Evolutionary conservation across 2,329 filamentous ascomycete species (phyloP).

Genomic region (Hortaea sp.): DNA sequence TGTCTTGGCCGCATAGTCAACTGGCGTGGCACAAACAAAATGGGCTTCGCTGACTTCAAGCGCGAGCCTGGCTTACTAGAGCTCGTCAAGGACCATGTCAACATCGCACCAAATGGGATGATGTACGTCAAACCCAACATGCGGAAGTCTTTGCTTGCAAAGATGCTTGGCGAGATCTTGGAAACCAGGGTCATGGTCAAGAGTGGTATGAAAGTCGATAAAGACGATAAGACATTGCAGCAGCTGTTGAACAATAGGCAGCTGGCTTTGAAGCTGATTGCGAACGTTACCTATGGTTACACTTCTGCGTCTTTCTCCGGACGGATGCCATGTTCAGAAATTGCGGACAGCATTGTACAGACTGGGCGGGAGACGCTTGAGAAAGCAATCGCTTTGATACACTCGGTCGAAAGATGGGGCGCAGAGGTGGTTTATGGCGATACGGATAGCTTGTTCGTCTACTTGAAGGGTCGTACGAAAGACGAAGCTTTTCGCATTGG

Average conservation of each 20-base stretch:
- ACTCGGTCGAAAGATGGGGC: slow-evolving; percentile 76
- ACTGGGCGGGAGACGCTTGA: slow-evolving; percentile 91
- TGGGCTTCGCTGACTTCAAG: slow-evolving; percentile 85
- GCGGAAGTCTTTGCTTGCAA: slow-evolving; percentile 81
- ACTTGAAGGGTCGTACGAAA: slow-evolving; percentile 75
- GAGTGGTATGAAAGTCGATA: slow-evolving; percentile 87
- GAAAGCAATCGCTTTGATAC: slow-evolving; percentile 84
- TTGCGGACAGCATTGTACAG: slow-evolving; percentile 96
- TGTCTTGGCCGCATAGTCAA: slow-evolving; percentile 76
- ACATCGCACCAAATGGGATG: slow-evolving; percentile 90
- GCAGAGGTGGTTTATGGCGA: slow-evolving; percentile 98
- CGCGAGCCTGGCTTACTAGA: slow-evolving; percentile 65
- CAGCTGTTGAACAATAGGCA: slow-evolving; percentile 87
- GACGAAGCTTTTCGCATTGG: slow-evolving; percentile 89
- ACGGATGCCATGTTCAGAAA: slow-evolving; percentile 94
- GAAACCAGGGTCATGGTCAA: slow-evolving; percentile 98
- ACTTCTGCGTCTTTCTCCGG: slow-evolving; percentile 95
- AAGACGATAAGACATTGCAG: slow-evolving; percentile 76
- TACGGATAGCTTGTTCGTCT: slow-evolving; percentile 88
- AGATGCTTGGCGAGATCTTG: slow-evolving; percentile 92
- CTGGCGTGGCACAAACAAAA: slow-evolving; percentile 88
- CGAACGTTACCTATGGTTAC: slow-evolving; percentile 98
- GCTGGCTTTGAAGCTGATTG: slow-evolving; percentile 84
- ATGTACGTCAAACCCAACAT: slow-evolving; percentile 84
- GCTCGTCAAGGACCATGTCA: slow-evolving; percentile 74